A percentile compares a stretch with the other conserved stretches of the same genome.
Evolutionary conservation across 2,329 filamentous ascomycete species (phyloP).

Genomic region (Moelleriella libera): DNA sequence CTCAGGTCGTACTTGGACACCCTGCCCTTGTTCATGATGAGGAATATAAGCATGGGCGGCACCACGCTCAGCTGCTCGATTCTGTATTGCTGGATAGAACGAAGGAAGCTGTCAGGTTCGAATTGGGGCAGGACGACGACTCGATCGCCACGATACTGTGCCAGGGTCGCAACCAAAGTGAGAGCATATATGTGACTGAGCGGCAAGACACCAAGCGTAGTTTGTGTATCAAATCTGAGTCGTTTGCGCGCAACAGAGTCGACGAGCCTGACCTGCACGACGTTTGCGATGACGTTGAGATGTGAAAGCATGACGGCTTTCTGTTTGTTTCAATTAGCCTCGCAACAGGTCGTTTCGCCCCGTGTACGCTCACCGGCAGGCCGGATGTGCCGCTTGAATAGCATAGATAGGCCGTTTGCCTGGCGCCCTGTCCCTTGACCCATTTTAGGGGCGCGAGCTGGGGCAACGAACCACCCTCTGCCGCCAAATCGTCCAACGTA

Average conservation of each 20-base stretch:
- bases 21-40: slow-evolving; percentile 47
- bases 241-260: slow-evolving; percentile 22
- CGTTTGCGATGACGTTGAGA: slow-evolving; percentile 64
- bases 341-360: neutral
- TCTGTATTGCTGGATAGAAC: slow-evolving; percentile 52
- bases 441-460: slow-evolving; percentile 42
- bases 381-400: slow-evolving; percentile 73
- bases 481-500: slow-evolving; percentile 52
- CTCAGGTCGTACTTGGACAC: slow-evolving; percentile 55
- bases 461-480: slow-evolving; percentile 40
- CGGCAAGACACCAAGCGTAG: slow-evolving; percentile 55
- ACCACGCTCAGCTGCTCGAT: slow-evolving; percentile 57
- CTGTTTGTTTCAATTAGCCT: slow-evolving; percentile 19
- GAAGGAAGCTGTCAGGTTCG: slow-evolving; percentile 51
- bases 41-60: slow-evolving; percentile 63
- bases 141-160: slow-evolving; percentile 58
- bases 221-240: slow-evolving; percentile 23
- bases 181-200: slow-evolving; percentile 74
- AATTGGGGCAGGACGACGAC: slow-evolving; percentile 63
- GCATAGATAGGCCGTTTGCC: slow-evolving; percentile 61
- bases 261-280: slow-evolving; percentile 43
- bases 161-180: slow-evolving; percentile 52
- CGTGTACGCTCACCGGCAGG: slow-evolving; percentile 37
- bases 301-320: slow-evolving; percentile 81
- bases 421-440: slow-evolving; percentile 49